Percentiles rank a stretch among this genome's conserved stretches.
Evolutionary conservation across 75 land plant genomes (phyloP).

Genomic region (Pinus albicaulis): DNA sequence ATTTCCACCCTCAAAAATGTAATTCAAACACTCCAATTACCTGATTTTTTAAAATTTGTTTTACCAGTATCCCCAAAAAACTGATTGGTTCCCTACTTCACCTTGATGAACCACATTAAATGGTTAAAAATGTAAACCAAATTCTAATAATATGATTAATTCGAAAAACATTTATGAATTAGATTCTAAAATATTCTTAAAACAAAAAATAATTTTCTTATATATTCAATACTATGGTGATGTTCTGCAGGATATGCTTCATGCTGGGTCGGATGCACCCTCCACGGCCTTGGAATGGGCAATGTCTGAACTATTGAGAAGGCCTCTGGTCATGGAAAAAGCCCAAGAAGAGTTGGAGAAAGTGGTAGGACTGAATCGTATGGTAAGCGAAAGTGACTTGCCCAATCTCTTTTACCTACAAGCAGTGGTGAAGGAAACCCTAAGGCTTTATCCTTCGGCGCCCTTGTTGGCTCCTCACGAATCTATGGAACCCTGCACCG

Average conservation of each 20-base stretch:
- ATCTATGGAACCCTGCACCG: slow-evolving; percentile 36
- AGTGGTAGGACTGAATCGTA: neutral
- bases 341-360: slow-evolving; percentile 28
- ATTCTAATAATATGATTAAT: no score
- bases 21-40: no score
- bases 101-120: no score
- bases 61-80: no score
- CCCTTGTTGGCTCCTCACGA: slow-evolving; percentile 62
- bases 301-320: slow-evolving; percentile 52
- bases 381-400: slow-evolving; percentile 4
- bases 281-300: slow-evolving; percentile 71
- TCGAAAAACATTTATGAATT: no score
- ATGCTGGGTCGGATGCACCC: slow-evolving; percentile 60
- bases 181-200: no score
- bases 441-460: slow-evolving; percentile 67
- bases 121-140: no score
- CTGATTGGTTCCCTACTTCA: no score
- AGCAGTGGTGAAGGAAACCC: slow-evolving; percentile 65
- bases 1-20: no score
- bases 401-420: slow-evolving; percentile 38
- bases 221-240: no score
- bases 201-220: no score
- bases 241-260: slow-evolving; percentile 43
- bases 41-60: no score
- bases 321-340: slow-evolving; percentile 33